Evolutionary conservation across 331 rosid genomes (phyloP), one percentile per base, ranked within the genome.

Genomic region (Pyracantha coccinea): DNA sequence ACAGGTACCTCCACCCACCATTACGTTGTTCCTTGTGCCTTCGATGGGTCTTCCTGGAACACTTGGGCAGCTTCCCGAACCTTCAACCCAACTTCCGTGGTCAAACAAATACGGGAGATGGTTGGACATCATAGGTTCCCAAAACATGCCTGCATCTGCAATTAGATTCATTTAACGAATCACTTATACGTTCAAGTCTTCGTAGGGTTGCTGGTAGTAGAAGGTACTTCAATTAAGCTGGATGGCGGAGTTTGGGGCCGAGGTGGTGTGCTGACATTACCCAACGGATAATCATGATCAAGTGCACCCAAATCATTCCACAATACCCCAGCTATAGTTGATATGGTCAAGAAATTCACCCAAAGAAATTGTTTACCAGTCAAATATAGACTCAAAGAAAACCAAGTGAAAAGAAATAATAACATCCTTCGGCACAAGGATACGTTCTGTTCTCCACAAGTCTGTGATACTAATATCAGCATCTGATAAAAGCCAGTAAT

Each of bases 401-500:
- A 59, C 65, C 16, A 21, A 50, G 45, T 35, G 31, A 7, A 53
- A 75, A 70, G 19, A 13, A 23, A 72, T 13, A 29, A 29, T 6
- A 33, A 54, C 25, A 58, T 59, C 31, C 55, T 28, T 38, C 3
- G 29, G 63, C 52, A 80, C 15, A 24, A 79, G 90, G 82, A 85
- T 92, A 92, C 97, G 71, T 66, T 90, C 99, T 65, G 96, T 81
- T 85, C 92, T 90, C 97, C 97, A 94, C 85, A 94, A 92, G 81
- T 92, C 97, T 38, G 99, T 94, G 76, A 90, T 90, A 82, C 97
- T 90, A 78, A 92, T 88, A 75, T 83, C 90, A 38, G 92, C 93
- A 68, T 92, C 95, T 17, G 99, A 90, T 77, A 92, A 85, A 72
- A 94, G 97, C 99, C 97, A 94, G 89, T 92, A 94, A 82, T 94